Base-by-base conservation (phyloP, 2,329 filamentous ascomycete genomes). In the Gaeumannomyces tritici region DNA sequence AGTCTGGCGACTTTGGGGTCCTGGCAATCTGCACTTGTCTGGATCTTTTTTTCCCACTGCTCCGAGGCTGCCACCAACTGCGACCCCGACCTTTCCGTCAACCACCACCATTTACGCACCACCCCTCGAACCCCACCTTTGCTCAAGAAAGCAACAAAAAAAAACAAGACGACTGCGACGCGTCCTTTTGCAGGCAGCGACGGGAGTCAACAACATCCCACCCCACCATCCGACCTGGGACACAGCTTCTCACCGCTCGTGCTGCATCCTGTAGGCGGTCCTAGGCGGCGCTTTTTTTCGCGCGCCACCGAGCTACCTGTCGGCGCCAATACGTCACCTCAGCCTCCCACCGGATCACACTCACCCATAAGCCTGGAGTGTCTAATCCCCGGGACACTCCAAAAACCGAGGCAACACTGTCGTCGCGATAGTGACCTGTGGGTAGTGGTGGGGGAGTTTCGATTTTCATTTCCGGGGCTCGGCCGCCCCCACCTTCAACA, bases 391-490 rank as follows among this genome's bases (percentile, higher is more conserved):
- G 24, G 57, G 62, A 62, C 56, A 62, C 60, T 61, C 63, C 61
- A 56, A 33, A 47, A 26, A 55, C 42, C 47, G 60, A 57, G 70
- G 67, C 67, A 77, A 73, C 26, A 74, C 73, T 77, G 76, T 76
- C 71, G 73, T 73, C 70, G 70, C 72, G 70, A 69, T 71, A 71
- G 72, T 70, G 71, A 68, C 66, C 70, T 69, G 73, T 71, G 70
- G 72, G 79, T 75, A 80, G 82, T 80, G 82, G 83, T 83, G 82
- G 82, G 81, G 83, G 80, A 79, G 76, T 71, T 76, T 75, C 68
- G 66, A 68, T 67, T 70, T 74, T 73, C 70, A 72, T 51, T 51
- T 70, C 70, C 70, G 83, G 83, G 83, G 83, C 83, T 75, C 74
- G 77, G 82, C 84, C 83, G 84, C 83, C 73, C 74, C 73, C 71